Evolutionary conservation across 2,329 filamentous ascomycete genomes (phyloP).

Genomic region (Fusarium torulosum): DNA sequence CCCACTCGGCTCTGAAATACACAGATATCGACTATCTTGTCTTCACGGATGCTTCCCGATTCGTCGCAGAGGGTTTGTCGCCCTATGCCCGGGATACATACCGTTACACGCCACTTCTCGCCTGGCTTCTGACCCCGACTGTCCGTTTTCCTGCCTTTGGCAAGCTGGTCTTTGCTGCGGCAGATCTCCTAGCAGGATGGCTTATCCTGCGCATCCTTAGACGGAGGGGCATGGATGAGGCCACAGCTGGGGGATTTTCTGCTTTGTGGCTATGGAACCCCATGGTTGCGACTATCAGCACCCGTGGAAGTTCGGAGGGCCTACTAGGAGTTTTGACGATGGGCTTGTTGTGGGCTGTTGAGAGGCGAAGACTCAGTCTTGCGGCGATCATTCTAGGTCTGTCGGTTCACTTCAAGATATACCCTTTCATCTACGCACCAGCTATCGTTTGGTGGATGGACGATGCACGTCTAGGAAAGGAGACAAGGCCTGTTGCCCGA

Average conservation of each 20-base stretch:
- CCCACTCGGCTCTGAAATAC: conserved; percentile 92
- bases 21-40: conserved; percentile 99
- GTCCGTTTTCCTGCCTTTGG: conserved; percentile 81
- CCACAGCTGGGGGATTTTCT: conserved; percentile 78
- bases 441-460: conserved; percentile 87
- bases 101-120: conserved; percentile 93
- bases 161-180: conserved; percentile 85
- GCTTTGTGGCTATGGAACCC: conserved; percentile 95
- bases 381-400: conserved; percentile 84
- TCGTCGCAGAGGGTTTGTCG: conserved; percentile 73
- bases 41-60: conserved; percentile 94
- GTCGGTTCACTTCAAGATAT: conserved; percentile 97
- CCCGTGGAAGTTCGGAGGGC: conserved; percentile 92
- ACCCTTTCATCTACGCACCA: conserved; percentile 94
- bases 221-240: conserved; percentile 60
- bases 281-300: conserved; percentile 98
- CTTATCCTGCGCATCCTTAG: conserved; percentile 66
- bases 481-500: conserved; percentile 2
- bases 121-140: conserved; percentile 90
- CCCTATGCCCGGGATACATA: conserved; percentile 95
- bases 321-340: conserved; percentile 87
- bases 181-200: conserved; percentile 88
- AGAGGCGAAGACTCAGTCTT: conserved; percentile 70
- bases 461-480: conserved; percentile 57
- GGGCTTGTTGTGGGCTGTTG: conserved; percentile 84